Evolutionary conservation across 768 basidiomycete species (phyloP), one percentile per base, ranked within the genome.

Genomic region (Agaricus subrufescens): DNA sequence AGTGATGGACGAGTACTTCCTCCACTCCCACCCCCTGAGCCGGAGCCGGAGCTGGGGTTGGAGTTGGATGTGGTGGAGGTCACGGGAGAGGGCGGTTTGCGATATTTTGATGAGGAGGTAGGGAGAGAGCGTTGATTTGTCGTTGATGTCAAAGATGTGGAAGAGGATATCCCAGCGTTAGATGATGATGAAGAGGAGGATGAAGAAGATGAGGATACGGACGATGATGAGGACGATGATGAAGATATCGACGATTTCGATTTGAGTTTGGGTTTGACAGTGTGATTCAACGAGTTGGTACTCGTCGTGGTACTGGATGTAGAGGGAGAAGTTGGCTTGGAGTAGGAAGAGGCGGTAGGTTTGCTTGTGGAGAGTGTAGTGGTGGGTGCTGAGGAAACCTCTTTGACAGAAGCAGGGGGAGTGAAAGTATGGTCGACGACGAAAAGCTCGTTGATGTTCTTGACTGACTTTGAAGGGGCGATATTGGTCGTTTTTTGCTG

Each of bases 341-440:
- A 29, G 12, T 34, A 29, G 31, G 53, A 15, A 6, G 39, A n/a
- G 30, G 46, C 37, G 3, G 45, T 29, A 47, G 40, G 14, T n/a
- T 19, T 43, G 42, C 8, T 27, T 14, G 25, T 43, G 7, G 37
- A 26, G 15, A 38, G 11, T 1, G 14, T 52, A 10, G 50, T n/a
- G 29, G 27, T 52, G 1, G 34, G 11, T 8, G 34, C 7, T 8
- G 34, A 11, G 8, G 34, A 34, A 3, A 11, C 11, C 11, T 26
- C 44, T 12, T 46, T 37, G 6, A 44, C 31, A 61, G 62, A 73
- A 70, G 39, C 71, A 72, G 61, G 76, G 67, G 23, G 62, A 30
- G 65, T 72, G 74, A 61, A 77, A 0, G 54, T 49, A 15, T 39
- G 39, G 27, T 56, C 54, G 26, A 56, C 54, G 30, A 56, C 54